These are phyloP conservation scores for Lactarius trivialis DNA, from an alignment of 768 basidiomycete genomes.

Conservation along the genomic window DNA sequence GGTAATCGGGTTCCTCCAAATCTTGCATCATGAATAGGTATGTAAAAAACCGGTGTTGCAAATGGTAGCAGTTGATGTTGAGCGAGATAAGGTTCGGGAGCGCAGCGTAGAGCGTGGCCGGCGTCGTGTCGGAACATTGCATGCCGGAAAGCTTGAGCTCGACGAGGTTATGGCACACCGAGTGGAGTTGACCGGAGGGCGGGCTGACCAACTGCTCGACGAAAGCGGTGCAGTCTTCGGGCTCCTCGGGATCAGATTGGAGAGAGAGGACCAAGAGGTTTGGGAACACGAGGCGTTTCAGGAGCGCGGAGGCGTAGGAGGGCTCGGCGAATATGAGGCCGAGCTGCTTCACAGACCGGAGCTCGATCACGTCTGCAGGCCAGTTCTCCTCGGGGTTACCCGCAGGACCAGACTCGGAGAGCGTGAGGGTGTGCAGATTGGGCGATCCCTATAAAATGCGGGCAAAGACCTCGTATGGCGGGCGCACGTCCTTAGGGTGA, in stretches of 20 bases:
- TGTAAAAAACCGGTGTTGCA: conserved; percentile 28
- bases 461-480: conserved; percentile 47
- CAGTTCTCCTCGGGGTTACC: no score
- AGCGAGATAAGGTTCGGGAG: conserved; percentile 43
- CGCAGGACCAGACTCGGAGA: no score
- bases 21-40: conserved; percentile 19
- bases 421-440: no score
- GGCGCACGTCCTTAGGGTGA: conserved; percentile 58
- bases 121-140: conserved; percentile 33
- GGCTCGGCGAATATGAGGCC: conserved; percentile 30
- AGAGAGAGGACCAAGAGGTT: no score
- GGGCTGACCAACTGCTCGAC: conserved; percentile 40
- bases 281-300: no score
- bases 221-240: conserved; percentile 48
- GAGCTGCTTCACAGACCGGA: no score
- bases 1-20: neutral
- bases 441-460: conserved; percentile 49
- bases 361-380: no score
- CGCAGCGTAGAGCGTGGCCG: conserved; percentile 39
- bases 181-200: conserved; percentile 30
- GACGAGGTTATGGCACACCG: conserved; percentile 41
- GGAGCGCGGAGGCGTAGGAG: conserved; percentile 32
- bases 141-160: no score
- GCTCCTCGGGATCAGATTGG: conserved; percentile 37
- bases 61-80: conserved; percentile 33